Conservation (phyloP, 129 eudicot species). For the Tagetes erecta region DNA sequence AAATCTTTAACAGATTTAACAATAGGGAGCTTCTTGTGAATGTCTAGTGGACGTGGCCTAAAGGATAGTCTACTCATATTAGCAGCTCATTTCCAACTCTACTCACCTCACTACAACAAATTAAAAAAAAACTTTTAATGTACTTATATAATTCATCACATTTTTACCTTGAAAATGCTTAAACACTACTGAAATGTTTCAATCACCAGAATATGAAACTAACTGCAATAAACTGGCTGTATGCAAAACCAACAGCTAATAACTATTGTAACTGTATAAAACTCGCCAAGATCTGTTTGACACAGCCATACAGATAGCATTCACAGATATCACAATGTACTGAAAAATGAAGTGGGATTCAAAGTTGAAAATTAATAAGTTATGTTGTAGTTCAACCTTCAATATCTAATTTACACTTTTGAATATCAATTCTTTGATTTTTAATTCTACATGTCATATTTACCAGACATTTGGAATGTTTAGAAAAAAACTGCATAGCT, state of each 20-base stretch:
- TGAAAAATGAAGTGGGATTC: neutral
- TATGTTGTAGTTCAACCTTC: neutral
- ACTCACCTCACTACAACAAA: constrained; percentile 17
- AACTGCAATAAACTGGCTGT: neutral
- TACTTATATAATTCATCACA: neutral
- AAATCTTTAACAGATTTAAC: constrained; percentile 77
- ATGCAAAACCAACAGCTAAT: neutral
- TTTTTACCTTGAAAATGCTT: constrained; percentile 1
- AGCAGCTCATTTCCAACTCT: constrained; percentile 35
- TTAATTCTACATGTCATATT: neutral
- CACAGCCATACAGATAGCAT: neutral
- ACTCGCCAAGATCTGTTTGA: constrained; percentile 3
- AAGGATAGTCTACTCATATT: constrained; percentile 87
- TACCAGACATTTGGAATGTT: neutral
- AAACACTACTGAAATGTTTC: neutral
- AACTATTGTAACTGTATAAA: neutral
- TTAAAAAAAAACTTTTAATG: neutral
- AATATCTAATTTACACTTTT: neutral
- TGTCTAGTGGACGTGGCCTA: constrained; percentile 91
- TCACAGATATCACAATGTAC: neutral
- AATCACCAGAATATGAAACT: neutral
- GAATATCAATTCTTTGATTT: neutral
- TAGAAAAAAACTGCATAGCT: too few species aligned
- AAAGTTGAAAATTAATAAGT: too few species aligned
- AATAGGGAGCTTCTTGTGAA: constrained; percentile 91